Percentiles rank a stretch among this genome's conserved stretches.
Evolutionary conservation across 2,329 filamentous ascomycete genomes (phyloP).

Genomic region (Pseudogymnoascus sp.): DNA sequence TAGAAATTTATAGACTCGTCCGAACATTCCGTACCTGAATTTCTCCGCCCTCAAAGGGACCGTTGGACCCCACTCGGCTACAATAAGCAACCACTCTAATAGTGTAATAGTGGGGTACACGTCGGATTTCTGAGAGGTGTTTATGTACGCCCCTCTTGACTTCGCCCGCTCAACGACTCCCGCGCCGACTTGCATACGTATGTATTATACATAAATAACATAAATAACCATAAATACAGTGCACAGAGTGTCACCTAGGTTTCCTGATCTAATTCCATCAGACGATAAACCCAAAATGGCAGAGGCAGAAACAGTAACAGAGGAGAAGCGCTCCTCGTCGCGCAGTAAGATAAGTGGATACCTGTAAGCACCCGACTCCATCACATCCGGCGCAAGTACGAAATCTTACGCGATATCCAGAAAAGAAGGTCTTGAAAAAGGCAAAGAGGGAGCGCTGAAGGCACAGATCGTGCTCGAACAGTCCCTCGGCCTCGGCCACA

Average conservation of each 20-base stretch:
- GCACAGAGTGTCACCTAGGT: neutral
- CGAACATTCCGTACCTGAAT: neutral
- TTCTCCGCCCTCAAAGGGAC: neutral
- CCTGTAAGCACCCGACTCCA: neutral
- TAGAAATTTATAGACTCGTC: neutral
- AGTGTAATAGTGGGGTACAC: conserved; percentile 1
- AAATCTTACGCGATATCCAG: neutral
- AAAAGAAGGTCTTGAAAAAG: conserved; percentile 8
- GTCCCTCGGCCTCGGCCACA: conserved; percentile 36
- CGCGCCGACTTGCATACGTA: conserved; percentile 3
- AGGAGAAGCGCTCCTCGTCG: conserved; percentile 4
- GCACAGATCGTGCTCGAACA: conserved; percentile 36
- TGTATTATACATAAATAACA: conserved; percentile 1
- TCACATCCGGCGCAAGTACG: neutral
- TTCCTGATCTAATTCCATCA: neutral
- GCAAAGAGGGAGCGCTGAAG: conserved; percentile 31
- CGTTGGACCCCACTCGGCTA: neutral
- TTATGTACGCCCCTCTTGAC: conserved; percentile 2
- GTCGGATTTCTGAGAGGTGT: neutral
- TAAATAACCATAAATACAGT: conserved; percentile 2
- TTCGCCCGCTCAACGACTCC: neutral
- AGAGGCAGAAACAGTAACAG: conserved; percentile 4
- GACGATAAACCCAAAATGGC: neutral
- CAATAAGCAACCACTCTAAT: neutral
- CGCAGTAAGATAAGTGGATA: neutral